Conservation (phyloP, 352 stramenopile species). For the Phytophthora brassicae region DNA sequence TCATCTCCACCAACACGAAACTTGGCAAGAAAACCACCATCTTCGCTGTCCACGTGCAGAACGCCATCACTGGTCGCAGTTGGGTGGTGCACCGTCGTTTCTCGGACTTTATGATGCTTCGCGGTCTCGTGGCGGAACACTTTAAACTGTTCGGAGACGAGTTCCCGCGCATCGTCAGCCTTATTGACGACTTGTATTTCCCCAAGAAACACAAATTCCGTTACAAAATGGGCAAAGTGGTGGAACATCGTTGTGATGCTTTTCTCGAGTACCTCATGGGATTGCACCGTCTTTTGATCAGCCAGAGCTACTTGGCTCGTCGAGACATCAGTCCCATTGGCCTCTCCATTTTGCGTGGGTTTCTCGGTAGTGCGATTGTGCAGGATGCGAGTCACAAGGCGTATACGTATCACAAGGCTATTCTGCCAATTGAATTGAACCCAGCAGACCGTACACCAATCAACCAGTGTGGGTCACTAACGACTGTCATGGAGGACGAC, state of each 20-base stretch:
- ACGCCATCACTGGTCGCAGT: conserved; percentile 66
- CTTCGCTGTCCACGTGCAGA: conserved; percentile 71
- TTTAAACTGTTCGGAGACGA: conserved; percentile 58
- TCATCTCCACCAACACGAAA: conserved; percentile 31
- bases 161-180: conserved; percentile 46
- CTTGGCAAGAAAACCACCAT: conserved; percentile 49
- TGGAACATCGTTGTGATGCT: conserved; percentile 61
- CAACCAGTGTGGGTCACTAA: conserved; percentile 61
- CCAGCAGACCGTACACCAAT: conserved; percentile 49
- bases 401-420: conserved; percentile 58
- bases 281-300: conserved; percentile 65
- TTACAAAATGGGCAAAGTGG: conserved; percentile 47
- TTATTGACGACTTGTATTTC: conserved; percentile 65
- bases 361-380: conserved; percentile 62
- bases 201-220: conserved; percentile 70
- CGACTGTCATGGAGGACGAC: conserved; percentile 64
- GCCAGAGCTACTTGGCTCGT: conserved; percentile 53
- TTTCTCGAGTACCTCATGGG: conserved; percentile 71
- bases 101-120: conserved; percentile 66
- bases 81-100: conserved; percentile 74
- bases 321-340: conserved; percentile 63
- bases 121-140: conserved; percentile 49
- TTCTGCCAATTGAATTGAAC: conserved; percentile 49
- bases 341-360: conserved; percentile 66
- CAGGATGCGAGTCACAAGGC: conserved; percentile 54